These are phyloP conservation scores for Rhynchospora breviuscula DNA, from an alignment of 176 grass and related monocot genomes.

Conservation along the genomic window DNA sequence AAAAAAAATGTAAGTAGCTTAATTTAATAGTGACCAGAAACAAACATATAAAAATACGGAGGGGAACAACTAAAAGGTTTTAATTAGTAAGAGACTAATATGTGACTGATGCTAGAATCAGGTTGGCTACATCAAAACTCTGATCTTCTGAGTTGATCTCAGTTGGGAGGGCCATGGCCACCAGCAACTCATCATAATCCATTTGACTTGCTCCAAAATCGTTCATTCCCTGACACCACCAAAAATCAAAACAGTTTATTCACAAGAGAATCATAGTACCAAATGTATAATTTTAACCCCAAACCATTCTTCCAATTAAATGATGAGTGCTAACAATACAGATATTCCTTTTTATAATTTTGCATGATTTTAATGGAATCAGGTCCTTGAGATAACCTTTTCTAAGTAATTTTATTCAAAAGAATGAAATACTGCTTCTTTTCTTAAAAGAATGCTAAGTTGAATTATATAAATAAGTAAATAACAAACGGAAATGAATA, in stretches of 20 bases:
- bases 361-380: not conserved
- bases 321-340: not conserved
- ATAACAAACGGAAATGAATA: not conserved
- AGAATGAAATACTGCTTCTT: not conserved
- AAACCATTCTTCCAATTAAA: not conserved
- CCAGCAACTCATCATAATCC: not conserved
- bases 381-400: not conserved
- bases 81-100: conserved; percentile 9
- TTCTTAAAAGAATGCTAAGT: not conserved
- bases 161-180: not conserved
- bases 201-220: not conserved
- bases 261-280: not conserved
- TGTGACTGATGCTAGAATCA: not conserved
- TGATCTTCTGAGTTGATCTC: not conserved
- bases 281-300: not conserved
- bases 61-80: not conserved
- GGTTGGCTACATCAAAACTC: not conserved
- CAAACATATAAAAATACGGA: not conserved
- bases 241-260: not conserved
- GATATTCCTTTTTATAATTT: not conserved
- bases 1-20: too few relatives aligned
- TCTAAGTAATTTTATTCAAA: not conserved
- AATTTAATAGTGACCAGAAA: not conserved
- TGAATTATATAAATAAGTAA: not conserved
- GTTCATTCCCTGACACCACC: not conserved